Conservation (phyloP, 208 protist species). For the Leishmania arabica region DNA sequence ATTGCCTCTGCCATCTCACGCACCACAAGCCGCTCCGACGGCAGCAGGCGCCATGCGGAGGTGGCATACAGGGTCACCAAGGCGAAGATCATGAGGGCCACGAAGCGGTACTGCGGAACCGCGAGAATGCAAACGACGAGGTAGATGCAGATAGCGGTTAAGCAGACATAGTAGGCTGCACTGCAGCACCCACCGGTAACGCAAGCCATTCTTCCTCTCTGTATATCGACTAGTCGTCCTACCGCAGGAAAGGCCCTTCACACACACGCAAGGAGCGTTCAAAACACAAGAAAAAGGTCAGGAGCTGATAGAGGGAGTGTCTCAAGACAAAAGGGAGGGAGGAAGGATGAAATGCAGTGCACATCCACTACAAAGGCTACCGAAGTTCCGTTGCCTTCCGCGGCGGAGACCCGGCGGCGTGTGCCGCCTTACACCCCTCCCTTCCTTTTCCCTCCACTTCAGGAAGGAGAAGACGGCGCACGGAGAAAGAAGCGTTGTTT, state of each 20-base stretch:
- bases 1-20: constrained; percentile 19
- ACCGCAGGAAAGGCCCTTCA: background rate
- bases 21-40: constrained; percentile 24
- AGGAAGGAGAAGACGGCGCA: background rate
- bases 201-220: constrained; percentile 1
- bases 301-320: background rate
- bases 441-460: background rate
- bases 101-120: constrained; percentile 27
- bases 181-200: constrained; percentile 13
- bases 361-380: background rate
- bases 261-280: background rate
- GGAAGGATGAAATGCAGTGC: background rate
- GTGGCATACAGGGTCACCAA: constrained; percentile 15
- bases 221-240: background rate
- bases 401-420: background rate
- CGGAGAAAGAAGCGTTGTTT: background rate
- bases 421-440: background rate
- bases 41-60: constrained; percentile 30
- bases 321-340: background rate
- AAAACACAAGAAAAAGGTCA: background rate
- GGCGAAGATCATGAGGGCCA: constrained; percentile 20
- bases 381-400: background rate
- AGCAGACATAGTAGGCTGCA: constrained; percentile 21
- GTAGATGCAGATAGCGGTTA: constrained; percentile 21
- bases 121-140: constrained; percentile 20